Evolutionary conservation across 345 rosid genomes (phyloP).

Genomic region (Pistacia integerrima): DNA sequence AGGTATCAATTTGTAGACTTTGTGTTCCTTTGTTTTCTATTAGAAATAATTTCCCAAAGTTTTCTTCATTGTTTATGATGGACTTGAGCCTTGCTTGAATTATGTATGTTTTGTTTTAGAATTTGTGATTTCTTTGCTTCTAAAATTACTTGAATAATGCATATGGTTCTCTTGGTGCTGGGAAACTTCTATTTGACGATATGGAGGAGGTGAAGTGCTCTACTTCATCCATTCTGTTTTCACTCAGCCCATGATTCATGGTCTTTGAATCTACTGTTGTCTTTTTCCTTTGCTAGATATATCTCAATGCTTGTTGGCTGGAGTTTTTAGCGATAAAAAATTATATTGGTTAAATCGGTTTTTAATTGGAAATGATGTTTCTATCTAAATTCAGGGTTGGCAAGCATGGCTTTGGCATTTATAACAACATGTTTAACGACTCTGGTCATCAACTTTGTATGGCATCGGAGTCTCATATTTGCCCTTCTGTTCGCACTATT

Average conservation of each 20-base stretch:
- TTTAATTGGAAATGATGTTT: constrained; percentile 14
- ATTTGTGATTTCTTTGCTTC: constrained; percentile 5
- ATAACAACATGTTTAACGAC: constrained; percentile 76
- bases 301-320: not conserved
- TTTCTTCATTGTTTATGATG: not conserved
- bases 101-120: constrained; percentile 9
- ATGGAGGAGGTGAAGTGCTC: not conserved
- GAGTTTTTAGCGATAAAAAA: not conserved
- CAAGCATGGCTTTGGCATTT: constrained; percentile 62
- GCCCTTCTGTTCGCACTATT: constrained; percentile 54
- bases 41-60: not conserved
- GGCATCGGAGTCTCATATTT: constrained; percentile 52
- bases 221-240: not conserved
- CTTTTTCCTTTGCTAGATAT: not conserved
- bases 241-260: not conserved
- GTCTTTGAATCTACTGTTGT: not conserved
- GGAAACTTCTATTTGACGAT: not conserved
- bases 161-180: not conserved
- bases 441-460: constrained; percentile 72
- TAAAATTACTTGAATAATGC: not conserved
- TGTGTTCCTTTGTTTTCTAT: not conserved
- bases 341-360: not conserved
- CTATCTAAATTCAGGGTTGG: constrained; percentile 59
- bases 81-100: not conserved
- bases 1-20: not conserved